Evolutionary conservation across 805 yeast genomes (phyloP), one percentile per base, ranked within the genome.

Genomic region (Priceomyces medius): DNA sequence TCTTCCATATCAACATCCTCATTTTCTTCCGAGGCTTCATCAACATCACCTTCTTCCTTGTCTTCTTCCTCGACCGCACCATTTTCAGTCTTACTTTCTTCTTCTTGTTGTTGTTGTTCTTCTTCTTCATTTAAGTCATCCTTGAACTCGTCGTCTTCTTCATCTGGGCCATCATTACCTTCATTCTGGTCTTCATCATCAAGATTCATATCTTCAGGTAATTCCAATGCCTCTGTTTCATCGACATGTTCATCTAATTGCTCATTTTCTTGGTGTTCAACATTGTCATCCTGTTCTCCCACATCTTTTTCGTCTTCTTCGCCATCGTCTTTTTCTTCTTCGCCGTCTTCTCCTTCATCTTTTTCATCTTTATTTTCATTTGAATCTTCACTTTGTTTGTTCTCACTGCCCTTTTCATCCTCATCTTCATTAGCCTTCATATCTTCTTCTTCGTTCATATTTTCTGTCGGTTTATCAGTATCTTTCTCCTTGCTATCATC

Each of bases 191-290:
- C 83, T 18, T 79, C 95, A n/a, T 82, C 81, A 55, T 91, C 98
- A 21, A 91, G 68, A 51, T 91, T 81, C 73, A 91, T 78, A 53
- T 90, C 96, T 12, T 93, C 98, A 0, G 98, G 97, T 20, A 91
- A 70, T 17, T 93, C 97, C 49, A 91, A 68, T 3, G 90, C 81
- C 45, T 93, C 98, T 4, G 81, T 71, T 58, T 93, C 96, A 14
- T 90, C 91, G 35, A 83, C 88, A 43, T 81, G 68, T 13, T 79
- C 78, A 34, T 88, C 95, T 38, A 87, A 59, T 44, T 83, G 80
- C 38, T 85, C 85, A 23, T 71, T 73, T 31, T 82, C 86, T 27
- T 84, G 83, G 50, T 85, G 77, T 47, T 70, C 78, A 14, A 84
- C 87, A 45, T 80, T 85, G 56, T 85, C 90, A 34, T 86, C 91